Conservation (phyloP, 805 yeast species). For the Candida corydali region DNA sequence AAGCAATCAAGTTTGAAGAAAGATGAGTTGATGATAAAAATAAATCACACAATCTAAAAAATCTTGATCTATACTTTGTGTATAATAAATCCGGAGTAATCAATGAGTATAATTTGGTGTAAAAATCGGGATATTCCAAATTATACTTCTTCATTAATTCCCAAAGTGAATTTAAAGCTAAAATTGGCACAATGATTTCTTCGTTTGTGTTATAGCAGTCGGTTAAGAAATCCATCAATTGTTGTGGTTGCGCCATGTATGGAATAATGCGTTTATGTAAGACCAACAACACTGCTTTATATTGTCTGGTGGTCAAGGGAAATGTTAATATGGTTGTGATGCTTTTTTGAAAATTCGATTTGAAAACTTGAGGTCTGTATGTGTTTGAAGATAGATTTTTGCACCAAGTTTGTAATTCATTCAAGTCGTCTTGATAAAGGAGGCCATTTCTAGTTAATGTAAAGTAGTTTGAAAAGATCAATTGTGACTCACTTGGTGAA, state of each 20-base stretch:
- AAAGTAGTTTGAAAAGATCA: conserved; percentile 36
- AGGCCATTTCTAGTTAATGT: conserved; percentile 32
- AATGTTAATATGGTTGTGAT: conserved; percentile 58
- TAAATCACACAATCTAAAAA: conserved; percentile 79
- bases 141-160: conserved; percentile 77
- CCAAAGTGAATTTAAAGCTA: conserved; percentile 85
- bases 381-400: conserved; percentile 33
- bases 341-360: conserved; percentile 62
- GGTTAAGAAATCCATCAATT: conserved; percentile 89
- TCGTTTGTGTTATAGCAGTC: conserved; percentile 62
- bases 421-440: conserved; percentile 17
- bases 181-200: conserved; percentile 55
- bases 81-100: conserved; percentile 73
- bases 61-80: conserved; percentile 78
- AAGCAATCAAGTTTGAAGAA: conserved; percentile 78
- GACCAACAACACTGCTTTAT: conserved; percentile 62
- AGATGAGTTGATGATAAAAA: conserved; percentile 85
- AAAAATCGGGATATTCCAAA: conserved; percentile 90
- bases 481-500: conserved; percentile 12
- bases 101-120: conserved; percentile 72
- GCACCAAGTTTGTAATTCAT: conserved; percentile 25
- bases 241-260: conserved; percentile 69
- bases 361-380: conserved; percentile 43
- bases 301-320: conserved; percentile 50
- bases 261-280: conserved; percentile 86